A percentile compares a stretch with the other conserved stretches of the same genome.
These are phyloP conservation scores for Penicillium sp. DNA, from an alignment of 2,329 filamentous ascomycete genomes.

Conservation along the genomic window DNA sequence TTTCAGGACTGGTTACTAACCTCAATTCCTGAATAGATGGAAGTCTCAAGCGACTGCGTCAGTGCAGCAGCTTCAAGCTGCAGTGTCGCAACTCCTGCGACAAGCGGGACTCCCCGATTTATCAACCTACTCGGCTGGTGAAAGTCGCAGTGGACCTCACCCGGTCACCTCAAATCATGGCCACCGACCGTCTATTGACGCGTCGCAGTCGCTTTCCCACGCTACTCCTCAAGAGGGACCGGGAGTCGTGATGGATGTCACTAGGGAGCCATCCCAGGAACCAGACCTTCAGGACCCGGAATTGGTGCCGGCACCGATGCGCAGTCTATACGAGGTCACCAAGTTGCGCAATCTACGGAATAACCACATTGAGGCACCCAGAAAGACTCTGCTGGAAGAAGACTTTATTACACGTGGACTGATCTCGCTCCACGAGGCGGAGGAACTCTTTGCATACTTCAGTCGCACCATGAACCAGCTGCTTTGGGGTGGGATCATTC, in stretches of 20 bases:
- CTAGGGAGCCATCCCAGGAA: slow-evolving; percentile 45
- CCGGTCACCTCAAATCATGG: slow-evolving; percentile 28
- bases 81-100: slow-evolving; percentile 44
- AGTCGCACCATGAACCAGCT: slow-evolving; percentile 49
- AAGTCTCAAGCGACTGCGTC: slow-evolving; percentile 42
- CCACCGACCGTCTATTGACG: slow-evolving; percentile 24
- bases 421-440: slow-evolving; percentile 46
- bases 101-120: slow-evolving; percentile 42
- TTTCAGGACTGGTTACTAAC: neutral
- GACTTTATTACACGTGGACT: slow-evolving; percentile 50
- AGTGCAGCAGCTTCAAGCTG: slow-evolving; percentile 42
- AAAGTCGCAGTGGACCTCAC: slow-evolving; percentile 24
- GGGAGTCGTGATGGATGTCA: slow-evolving; percentile 39
- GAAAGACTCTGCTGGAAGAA: slow-evolving; percentile 38
- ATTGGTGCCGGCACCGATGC: slow-evolving; percentile 49
- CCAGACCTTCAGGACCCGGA: slow-evolving; percentile 39
- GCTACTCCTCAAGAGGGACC: slow-evolving; percentile 24
- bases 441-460: slow-evolving; percentile 50
- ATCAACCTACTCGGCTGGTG: slow-evolving; percentile 34
- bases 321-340: slow-evolving; percentile 52
- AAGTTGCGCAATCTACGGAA: slow-evolving; percentile 44
- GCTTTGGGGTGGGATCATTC: slow-evolving; percentile 50
- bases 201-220: slow-evolving; percentile 30
- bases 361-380: slow-evolving; percentile 35
- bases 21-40: slow-evolving; percentile 34